A percentile compares a stretch with the other conserved stretches of the same genome.
These are phyloP conservation scores for Davidsoniella australis DNA, from an alignment of 2,329 filamentous ascomycete species.

Conservation along the genomic window DNA sequence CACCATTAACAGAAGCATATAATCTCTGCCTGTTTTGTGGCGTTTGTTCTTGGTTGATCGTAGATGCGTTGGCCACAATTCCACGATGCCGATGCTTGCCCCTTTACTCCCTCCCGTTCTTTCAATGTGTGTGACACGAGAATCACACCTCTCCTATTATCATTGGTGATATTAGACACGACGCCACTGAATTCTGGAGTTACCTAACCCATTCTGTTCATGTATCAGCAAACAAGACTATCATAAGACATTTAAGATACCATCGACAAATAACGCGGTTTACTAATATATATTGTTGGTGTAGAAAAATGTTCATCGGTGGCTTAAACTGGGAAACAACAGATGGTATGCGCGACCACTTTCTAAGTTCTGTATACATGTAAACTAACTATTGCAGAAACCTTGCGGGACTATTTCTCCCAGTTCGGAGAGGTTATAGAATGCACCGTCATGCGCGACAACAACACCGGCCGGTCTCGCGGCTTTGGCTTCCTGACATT, in stretches of 20 bases:
- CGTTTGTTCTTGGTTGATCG: too few relatives aligned
- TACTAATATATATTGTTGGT: background rate
- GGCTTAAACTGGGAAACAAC: conserved; percentile 98
- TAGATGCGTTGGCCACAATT: too few relatives aligned
- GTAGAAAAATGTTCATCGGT: conserved; percentile 98
- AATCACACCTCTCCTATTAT: too few relatives aligned
- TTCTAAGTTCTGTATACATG: background rate
- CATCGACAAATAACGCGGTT: too few relatives aligned
- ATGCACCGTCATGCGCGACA: conserved; percentile 98
- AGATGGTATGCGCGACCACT: conserved; percentile 51
- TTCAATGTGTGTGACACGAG: background rate
- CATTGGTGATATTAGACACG: too few relatives aligned
- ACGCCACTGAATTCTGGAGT: background rate
- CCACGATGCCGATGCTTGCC: background rate
- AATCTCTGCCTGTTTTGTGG: background rate
- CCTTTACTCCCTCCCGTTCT: background rate
- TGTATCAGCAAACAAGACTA: background rate
- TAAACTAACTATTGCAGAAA: conserved; percentile 43
- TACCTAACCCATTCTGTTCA: too few relatives aligned
- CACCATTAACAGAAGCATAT: too few relatives aligned
- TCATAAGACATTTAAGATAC: too few relatives aligned
- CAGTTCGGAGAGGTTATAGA: conserved; percentile 95
- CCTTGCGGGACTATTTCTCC: conserved; percentile 88
- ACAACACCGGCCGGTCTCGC: conserved; percentile 77
- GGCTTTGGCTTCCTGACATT: conserved; percentile 97